Evolutionary conservation across 768 basidiomycete species (phyloP).

Genomic region (Auricularia sp.): DNA sequence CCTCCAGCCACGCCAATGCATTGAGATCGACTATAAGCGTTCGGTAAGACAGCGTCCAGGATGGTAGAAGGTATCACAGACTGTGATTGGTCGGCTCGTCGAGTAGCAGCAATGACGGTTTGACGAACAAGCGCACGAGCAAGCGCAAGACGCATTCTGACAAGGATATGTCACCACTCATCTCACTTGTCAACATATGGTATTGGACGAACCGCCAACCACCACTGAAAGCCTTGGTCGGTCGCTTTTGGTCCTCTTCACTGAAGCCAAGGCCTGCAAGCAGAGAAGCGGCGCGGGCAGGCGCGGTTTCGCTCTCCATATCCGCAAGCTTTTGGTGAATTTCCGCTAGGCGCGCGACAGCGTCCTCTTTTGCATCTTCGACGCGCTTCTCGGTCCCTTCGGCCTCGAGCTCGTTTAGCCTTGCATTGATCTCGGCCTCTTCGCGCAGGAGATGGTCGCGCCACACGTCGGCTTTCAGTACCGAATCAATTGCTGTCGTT

Average conservation of each 20-base stretch:
- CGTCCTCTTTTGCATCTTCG: slow-evolving; percentile 79
- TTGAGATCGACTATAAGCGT: slow-evolving; percentile 67
- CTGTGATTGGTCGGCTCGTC: slow-evolving; percentile 98
- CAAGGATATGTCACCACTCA: background rate
- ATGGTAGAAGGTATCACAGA: slow-evolving; percentile 25
- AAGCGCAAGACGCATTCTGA: slow-evolving; percentile 89
- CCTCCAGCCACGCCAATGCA: slow-evolving; percentile 95
- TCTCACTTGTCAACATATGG: background rate
- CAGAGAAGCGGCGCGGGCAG: slow-evolving; percentile 82
- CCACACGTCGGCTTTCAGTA: slow-evolving; percentile 99
- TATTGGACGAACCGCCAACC: slow-evolving; percentile 70
- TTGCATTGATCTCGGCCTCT: slow-evolving; percentile 64
- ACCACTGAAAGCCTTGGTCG: slow-evolving; percentile 83
- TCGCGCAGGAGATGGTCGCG: slow-evolving; percentile 85
- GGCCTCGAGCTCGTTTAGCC: slow-evolving; percentile 59
- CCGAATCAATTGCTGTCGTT: slow-evolving; percentile 83
- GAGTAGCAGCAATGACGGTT: slow-evolving; percentile 71
- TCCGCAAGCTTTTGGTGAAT: slow-evolving; percentile 88
- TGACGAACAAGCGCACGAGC: slow-evolving; percentile 96
- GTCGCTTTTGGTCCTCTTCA: slow-evolving; percentile 74
- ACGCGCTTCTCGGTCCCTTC: slow-evolving; percentile 72
- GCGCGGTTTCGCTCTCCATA: slow-evolving; percentile 97
- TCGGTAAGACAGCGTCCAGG: slow-evolving; percentile 5
- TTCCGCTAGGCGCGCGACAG: slow-evolving; percentile 71
- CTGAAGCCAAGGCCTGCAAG: slow-evolving; percentile 90